Conservation (phyloP, 768 basidiomycete genomes). For the Mycena belliarum region DNA sequence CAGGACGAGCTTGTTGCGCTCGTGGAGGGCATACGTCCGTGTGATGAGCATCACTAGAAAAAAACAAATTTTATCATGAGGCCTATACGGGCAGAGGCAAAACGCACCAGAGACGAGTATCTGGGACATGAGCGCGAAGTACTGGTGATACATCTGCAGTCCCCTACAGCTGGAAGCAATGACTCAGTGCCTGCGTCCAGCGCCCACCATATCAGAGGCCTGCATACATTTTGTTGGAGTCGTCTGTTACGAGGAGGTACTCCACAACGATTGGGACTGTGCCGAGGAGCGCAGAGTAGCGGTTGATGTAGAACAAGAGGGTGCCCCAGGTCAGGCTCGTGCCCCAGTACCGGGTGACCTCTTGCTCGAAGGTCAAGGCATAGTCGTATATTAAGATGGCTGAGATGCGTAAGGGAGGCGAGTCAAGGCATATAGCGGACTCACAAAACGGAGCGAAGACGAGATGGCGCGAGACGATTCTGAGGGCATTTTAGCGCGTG, state of each 20-base stretch:
- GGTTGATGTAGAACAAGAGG: conserved; percentile 26
- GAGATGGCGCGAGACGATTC: background rate
- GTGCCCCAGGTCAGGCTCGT: conserved; percentile 17
- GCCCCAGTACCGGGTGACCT: conserved; percentile 36
- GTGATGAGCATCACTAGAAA: conserved; percentile 15
- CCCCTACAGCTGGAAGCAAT: background rate
- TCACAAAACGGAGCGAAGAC: conserved; percentile 1
- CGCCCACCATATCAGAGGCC: background rate
- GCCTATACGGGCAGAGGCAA: no score
- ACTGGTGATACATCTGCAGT: conserved; percentile 2
- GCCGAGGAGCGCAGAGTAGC: conserved; percentile 25
- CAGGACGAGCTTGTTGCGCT: conserved; percentile 11
- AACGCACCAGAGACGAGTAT: conserved; percentile 10
- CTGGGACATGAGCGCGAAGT: conserved; percentile 12
- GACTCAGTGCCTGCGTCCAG: background rate
- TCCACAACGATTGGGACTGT: conserved; percentile 19
- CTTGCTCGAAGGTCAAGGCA: conserved; percentile 31
- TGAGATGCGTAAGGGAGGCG: background rate
- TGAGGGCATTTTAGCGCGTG: background rate
- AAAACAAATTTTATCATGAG: background rate
- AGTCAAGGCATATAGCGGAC: background rate
- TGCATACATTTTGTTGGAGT: conserved; percentile 3
- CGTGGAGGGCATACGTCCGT: conserved; percentile 18
- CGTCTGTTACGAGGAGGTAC: conserved; percentile 5
- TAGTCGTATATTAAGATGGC: conserved; percentile 38